phyloP scores from a whole-genome alignment of 805 yeast species.

The Pichia cephalocereana region DNA sequence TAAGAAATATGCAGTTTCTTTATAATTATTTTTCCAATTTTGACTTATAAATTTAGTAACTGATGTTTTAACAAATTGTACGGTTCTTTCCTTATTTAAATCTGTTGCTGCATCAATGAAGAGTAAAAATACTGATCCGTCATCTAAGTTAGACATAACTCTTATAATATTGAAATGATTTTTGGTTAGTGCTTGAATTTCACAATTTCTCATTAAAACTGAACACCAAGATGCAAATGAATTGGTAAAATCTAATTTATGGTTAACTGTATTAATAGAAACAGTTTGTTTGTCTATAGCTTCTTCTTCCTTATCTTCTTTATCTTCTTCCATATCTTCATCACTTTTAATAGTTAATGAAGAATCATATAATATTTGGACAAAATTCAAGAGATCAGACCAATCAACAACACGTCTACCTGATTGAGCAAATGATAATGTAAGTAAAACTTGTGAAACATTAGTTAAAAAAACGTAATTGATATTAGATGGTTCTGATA shows the following conservation, averaged over 20 bases:
- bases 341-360: conserved; percentile 2
- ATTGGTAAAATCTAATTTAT: conserved; percentile 14
- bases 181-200: conserved; percentile 33
- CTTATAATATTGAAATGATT: conserved; percentile 37
- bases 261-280: background rate
- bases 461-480: conserved; percentile 18
- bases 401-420: conserved; percentile 56
- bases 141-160: conserved; percentile 26
- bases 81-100: conserved; percentile 34
- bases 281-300: background rate
- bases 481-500: conserved; percentile 6
- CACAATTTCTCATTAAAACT: conserved; percentile 46
- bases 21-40: conserved; percentile 29
- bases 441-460: conserved; percentile 32
- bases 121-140: conserved; percentile 32
- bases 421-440: conserved; percentile 57
- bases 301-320: background rate
- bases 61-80: conserved; percentile 35
- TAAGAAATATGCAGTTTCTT: conserved; percentile 35
- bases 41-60: conserved; percentile 41
- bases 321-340: conserved; percentile 9
- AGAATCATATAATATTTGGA: conserved; percentile 8
- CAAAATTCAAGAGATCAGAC: conserved; percentile 23
- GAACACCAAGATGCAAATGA: conserved; percentile 37
- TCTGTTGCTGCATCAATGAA: conserved; percentile 39